A percentile compares a stretch with the other conserved stretches of the same genome.
phyloP scores from a whole-genome alignment of 495 filamentous ascomycete species.

The Diplogelasinospora grovesii region DNA sequence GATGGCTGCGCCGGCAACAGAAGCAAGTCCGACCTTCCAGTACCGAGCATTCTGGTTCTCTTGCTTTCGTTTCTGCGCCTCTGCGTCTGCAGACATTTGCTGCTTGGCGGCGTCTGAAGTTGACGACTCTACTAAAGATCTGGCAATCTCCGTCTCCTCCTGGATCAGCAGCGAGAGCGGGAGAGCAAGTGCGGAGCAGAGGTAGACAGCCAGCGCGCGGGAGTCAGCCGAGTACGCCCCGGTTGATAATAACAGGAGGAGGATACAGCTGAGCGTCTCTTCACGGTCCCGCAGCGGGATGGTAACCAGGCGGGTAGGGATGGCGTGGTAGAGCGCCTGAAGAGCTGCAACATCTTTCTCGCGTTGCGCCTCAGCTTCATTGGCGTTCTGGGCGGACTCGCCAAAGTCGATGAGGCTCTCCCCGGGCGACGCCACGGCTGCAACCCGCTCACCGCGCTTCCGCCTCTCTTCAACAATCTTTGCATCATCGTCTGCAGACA shows the following conservation, averaged over 20 bases:
- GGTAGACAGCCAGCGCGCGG: conserved; percentile 57
- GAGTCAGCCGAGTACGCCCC: conserved; percentile 69
- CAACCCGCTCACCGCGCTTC: conserved; percentile 21
- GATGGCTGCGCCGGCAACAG: conserved; percentile 78
- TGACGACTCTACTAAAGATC: conserved; percentile 54
- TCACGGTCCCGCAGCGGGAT: conserved; percentile 36
- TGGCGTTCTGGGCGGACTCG: neutral
- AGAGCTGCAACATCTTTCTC: conserved; percentile 25
- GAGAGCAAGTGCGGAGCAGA: conserved; percentile 58
- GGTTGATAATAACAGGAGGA: conserved; percentile 63
- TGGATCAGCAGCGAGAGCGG: conserved; percentile 51
- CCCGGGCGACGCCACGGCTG: conserved; percentile 7
- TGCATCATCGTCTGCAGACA: conserved; percentile 27
- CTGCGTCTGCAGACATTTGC: conserved; percentile 59
- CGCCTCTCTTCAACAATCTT: conserved; percentile 30
- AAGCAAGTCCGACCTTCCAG: conserved; percentile 85
- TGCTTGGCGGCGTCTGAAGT: conserved; percentile 19
- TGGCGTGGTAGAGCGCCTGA: conserved; percentile 37
- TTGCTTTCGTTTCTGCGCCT: conserved; percentile 59
- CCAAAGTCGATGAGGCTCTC: conserved; percentile 28
- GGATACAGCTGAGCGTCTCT: conserved; percentile 50
- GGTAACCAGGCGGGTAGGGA: conserved; percentile 36
- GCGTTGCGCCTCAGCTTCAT: conserved; percentile 1
- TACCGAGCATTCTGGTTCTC: conserved; percentile 54
- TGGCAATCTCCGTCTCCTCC: conserved; percentile 67